These are phyloP conservation scores for Primulina huaijiensis DNA, from an alignment of 257 asterid species.

Conservation along the genomic window DNA sequence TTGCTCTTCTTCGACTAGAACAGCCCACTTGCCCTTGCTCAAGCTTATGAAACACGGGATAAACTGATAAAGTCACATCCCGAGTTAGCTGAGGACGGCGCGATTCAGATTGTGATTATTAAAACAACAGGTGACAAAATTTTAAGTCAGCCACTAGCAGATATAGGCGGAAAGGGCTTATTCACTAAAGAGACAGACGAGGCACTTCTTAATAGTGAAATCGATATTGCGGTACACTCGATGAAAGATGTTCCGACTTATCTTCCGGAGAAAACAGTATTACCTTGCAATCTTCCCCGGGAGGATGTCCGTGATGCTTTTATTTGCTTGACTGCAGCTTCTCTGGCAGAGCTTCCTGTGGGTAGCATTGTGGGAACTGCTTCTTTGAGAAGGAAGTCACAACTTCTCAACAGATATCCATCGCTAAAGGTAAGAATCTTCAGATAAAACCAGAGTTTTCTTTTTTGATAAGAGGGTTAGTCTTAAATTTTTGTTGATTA, in stretches of 20 bases:
- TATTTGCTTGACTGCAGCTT: slow-evolving; percentile 68
- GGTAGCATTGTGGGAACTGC: slow-evolving; percentile 91
- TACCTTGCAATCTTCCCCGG: slow-evolving; percentile 95
- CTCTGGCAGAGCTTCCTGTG: slow-evolving; percentile 80
- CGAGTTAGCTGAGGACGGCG: slow-evolving; percentile 87
- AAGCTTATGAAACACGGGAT: slow-evolving; percentile 88
- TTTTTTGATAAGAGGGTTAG: background rate
- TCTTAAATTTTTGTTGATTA: background rate
- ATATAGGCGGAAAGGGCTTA: slow-evolving; percentile 96
- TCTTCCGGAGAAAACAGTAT: slow-evolving; percentile 71
- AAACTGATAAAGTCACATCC: slow-evolving; percentile 72
- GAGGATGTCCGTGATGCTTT: slow-evolving; percentile 98
- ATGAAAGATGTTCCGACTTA: slow-evolving; percentile 98
- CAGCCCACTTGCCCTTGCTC: slow-evolving; percentile 98
- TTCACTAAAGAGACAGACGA: slow-evolving; percentile 96
- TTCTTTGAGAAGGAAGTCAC: slow-evolving; percentile 93
- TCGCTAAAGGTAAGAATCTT: slow-evolving; percentile 51
- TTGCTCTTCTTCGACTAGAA: slow-evolving; percentile 39
- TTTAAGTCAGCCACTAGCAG: slow-evolving; percentile 90
- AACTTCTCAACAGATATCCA: slow-evolving; percentile 82
- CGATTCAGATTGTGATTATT: slow-evolving; percentile 75
- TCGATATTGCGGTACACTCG: slow-evolving; percentile 96
- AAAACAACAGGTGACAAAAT: slow-evolving; percentile 95
- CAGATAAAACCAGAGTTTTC: background rate
- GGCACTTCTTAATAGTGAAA: slow-evolving; percentile 80